Base-by-base conservation (phyloP, 768 basidiomycete species). In the Suillus lakei region DNA sequence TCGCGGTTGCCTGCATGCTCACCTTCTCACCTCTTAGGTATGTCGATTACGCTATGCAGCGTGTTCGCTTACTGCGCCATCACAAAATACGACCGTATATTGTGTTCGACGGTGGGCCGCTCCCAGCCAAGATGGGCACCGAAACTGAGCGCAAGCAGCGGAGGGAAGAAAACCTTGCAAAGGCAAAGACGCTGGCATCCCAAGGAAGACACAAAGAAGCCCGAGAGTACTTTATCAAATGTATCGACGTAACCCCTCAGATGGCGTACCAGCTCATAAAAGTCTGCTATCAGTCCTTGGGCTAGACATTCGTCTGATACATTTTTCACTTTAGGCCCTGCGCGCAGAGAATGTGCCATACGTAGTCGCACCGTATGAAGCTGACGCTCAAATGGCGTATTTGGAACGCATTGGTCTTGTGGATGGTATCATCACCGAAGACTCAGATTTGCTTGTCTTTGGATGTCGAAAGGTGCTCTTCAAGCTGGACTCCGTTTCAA, bases 221-320 rank as follows among this genome's bases (percentile, higher is more conserved):
- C 34, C 84, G 96, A 10, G 96, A 99, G 18, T 87, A 81, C 76
- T 99, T 93, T 73, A 84, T 91, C 71, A 98, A 96, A 77, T 94
- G 92, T 69, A 81, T 98, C 60, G 98, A 99, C 69, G 93, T 99
- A 48, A 97, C 95, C 5, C 96, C 98, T 1, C 91, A 96, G 77
- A 96, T 99, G 95, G 97, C 97, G 3, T 96, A 86, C 75, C 98
- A 99, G 77, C 82, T 98, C 68, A 98, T 99, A 82, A 99, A 99
- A 86, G 97, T 28, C 36, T 16, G 54, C 48, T 55, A 6, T 66
- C 18, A 41, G 30, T 41, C 12, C 6, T 41, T 13, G 10, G 7
- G 18, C 21, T 26, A 30, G 36, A 18, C 46, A n/a, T 21, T 23
- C 50, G 41, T 63, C 60, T 67, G 64, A 71, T 36, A n/a, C 50